phyloP scores from a whole-genome alignment of 345 rosid species.

The Cochlearia excelsa region DNA sequence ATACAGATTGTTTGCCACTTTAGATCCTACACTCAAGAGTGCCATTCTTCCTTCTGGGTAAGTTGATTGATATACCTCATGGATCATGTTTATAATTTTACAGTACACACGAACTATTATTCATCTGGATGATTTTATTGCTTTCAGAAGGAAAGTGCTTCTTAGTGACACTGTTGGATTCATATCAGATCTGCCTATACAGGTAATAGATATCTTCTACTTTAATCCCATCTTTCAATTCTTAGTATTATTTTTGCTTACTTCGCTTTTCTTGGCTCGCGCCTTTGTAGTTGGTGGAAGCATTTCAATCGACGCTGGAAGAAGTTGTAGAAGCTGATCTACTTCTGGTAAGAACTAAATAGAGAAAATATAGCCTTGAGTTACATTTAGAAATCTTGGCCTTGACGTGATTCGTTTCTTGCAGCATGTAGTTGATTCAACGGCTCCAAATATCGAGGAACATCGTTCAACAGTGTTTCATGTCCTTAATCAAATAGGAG shows the following conservation, averaged over 20 bases:
- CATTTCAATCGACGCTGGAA: slow-evolving; percentile 91
- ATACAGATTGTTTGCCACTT: slow-evolving; percentile 77
- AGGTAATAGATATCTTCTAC: slow-evolving; percentile 47
- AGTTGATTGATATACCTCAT: slow-evolving; percentile 11
- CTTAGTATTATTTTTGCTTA: not conserved
- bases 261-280: slow-evolving; percentile 4
- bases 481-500: slow-evolving; percentile 88
- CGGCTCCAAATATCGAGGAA: slow-evolving; percentile 89
- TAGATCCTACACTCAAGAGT: slow-evolving; percentile 73
- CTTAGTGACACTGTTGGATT: slow-evolving; percentile 95
- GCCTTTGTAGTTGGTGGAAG: slow-evolving; percentile 67
- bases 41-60: slow-evolving; percentile 78
- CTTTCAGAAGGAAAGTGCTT: slow-evolving; percentile 74
- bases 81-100: not conserved
- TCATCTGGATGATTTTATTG: slow-evolving; percentile 3
- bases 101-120: slow-evolving; percentile 3
- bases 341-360: slow-evolving; percentile 58
- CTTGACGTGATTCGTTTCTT: slow-evolving; percentile 12
- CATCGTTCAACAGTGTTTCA: slow-evolving; percentile 80
- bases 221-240: not conserved
- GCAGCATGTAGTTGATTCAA: slow-evolving; percentile 87
- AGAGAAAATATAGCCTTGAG: not conserved
- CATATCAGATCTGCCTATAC: slow-evolving; percentile 87
- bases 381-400: slow-evolving; percentile 3
- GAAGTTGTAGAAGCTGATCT: slow-evolving; percentile 94